Evolutionary conservation across 805 yeast species (phyloP).

Genomic region (Nakazawaea wyomingensis): DNA sequence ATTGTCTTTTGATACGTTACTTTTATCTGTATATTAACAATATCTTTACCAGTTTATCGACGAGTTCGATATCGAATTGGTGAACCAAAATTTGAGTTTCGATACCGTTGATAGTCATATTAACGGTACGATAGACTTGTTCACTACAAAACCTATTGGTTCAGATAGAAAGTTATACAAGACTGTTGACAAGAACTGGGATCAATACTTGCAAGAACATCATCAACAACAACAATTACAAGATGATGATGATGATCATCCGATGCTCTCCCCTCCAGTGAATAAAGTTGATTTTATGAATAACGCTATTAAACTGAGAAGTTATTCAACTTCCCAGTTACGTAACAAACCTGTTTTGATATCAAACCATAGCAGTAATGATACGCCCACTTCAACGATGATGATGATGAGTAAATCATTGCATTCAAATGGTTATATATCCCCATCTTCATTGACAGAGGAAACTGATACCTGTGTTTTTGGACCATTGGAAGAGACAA

Average conservation of each 20-base stretch:
- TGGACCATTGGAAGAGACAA: conserved; percentile 84
- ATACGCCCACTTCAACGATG: background rate
- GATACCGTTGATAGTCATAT: conserved; percentile 72
- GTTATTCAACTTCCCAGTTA: conserved; percentile 8
- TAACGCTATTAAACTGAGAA: conserved; percentile 2
- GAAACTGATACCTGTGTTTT: conserved; percentile 30
- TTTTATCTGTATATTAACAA: too few relatives aligned
- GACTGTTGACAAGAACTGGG: conserved; percentile 77
- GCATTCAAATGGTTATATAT: conserved; percentile 9
- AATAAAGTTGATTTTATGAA: conserved; percentile 1
- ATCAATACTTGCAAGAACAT: conserved; percentile 42
- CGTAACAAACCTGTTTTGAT: conserved; percentile 8
- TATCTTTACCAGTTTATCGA: conserved; percentile 67
- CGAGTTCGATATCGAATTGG: conserved; percentile 85
- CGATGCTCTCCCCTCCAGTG: conserved; percentile 12
- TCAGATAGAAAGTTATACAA: conserved; percentile 86
- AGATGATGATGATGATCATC: conserved; percentile 1
- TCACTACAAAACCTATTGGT: conserved; percentile 90
- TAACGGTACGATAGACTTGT: conserved; percentile 87
- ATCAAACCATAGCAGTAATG: background rate
- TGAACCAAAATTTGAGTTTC: conserved; percentile 80
- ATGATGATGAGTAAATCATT: conserved; percentile 8
- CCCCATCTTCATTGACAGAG: conserved; percentile 7
- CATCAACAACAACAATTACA: conserved; percentile 25
- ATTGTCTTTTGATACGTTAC: too few relatives aligned